phyloP scores from a whole-genome alignment of 495 filamentous ascomycete genomes.

The Astrothelium subdiscretum region DNA sequence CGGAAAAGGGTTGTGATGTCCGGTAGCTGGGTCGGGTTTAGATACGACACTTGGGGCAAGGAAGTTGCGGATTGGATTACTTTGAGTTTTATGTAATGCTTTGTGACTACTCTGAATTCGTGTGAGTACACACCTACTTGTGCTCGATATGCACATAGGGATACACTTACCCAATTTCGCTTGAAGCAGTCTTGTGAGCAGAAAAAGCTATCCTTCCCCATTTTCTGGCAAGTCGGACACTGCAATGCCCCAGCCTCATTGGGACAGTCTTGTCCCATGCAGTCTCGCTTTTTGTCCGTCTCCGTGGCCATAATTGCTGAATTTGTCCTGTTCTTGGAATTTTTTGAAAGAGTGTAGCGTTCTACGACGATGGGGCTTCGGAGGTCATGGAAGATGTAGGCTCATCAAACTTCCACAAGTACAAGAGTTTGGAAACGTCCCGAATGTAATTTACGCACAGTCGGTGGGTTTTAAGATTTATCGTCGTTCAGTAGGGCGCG shows the following conservation, averaged over 20 bases:
- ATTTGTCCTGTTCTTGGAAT: neutral
- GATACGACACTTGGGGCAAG: constrained; percentile 65
- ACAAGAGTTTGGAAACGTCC: no score
- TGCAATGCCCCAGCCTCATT: constrained; percentile 77
- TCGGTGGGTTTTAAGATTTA: neutral
- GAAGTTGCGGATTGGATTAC: constrained; percentile 56
- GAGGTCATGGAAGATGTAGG: no score
- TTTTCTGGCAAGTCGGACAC: constrained; percentile 87
- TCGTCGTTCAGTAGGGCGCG: neutral
- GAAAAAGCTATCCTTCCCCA: constrained; percentile 86
- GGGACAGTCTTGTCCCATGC: constrained; percentile 65
- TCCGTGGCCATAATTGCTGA: neutral
- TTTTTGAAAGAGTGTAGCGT: no score
- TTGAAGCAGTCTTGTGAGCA: constrained; percentile 99
- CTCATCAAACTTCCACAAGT: no score
- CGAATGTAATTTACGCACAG: no score
- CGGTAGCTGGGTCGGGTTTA: constrained; percentile 83
- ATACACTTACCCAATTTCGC: constrained; percentile 78
- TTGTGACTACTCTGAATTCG: constrained; percentile 67
- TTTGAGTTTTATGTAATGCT: constrained; percentile 65
- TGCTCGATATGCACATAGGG: neutral
- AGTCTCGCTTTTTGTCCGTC: constrained; percentile 47
- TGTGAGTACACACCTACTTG: constrained; percentile 8
- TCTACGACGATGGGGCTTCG: no score
- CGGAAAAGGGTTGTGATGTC: constrained; percentile 82